A percentile compares a stretch with the other conserved stretches of the same genome.
Conservation (phyloP, 768 basidiomycete species). For the Sarcomyxa edulis region DNA sequence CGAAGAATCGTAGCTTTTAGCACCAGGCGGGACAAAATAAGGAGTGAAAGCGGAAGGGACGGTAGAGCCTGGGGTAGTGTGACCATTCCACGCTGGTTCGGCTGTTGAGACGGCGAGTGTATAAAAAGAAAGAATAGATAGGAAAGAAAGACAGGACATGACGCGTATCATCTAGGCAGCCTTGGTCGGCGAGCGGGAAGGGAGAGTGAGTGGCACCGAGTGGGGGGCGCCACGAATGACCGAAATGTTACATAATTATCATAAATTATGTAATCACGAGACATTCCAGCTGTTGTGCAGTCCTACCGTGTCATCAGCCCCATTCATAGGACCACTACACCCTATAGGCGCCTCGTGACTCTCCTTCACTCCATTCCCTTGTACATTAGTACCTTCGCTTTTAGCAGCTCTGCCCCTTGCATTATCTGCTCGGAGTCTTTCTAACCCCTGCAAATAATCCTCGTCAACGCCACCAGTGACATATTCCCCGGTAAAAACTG, state of each 20-base stretch:
- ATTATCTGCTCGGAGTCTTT: conserved; percentile 78
- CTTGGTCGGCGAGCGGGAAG: no score
- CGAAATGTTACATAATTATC: no score
- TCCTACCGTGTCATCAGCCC: conserved; percentile 73
- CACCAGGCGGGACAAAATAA: conserved; percentile 70
- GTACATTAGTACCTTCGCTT: conserved; percentile 29
- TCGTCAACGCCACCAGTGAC: conserved; percentile 91
- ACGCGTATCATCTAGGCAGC: conserved; percentile 4
- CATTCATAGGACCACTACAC: conserved; percentile 46
- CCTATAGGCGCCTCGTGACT: conserved; percentile 17
- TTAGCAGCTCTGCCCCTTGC: conserved; percentile 49
- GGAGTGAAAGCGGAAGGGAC: conserved; percentile 48
- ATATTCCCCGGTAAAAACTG: conserved; percentile 96
- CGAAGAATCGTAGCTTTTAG: conserved; percentile 64
- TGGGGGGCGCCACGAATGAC: no score
- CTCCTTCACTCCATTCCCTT: conserved; percentile 16
- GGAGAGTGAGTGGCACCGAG: no score
- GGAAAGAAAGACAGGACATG: not conserved
- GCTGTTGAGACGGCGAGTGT: conserved; percentile 10
- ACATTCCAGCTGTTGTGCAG: conserved; percentile 68
- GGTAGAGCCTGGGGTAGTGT: conserved; percentile 44
- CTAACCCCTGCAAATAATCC: conserved; percentile 69
- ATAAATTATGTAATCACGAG: conserved; percentile 1
- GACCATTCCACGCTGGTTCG: conserved; percentile 69
- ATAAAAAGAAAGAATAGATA: conserved; percentile 11